Evolutionary conservation across 179 eudicot genomes (phyloP), one percentile per base, ranked within the genome.

Genomic region (Patellifolia procumbens): DNA sequence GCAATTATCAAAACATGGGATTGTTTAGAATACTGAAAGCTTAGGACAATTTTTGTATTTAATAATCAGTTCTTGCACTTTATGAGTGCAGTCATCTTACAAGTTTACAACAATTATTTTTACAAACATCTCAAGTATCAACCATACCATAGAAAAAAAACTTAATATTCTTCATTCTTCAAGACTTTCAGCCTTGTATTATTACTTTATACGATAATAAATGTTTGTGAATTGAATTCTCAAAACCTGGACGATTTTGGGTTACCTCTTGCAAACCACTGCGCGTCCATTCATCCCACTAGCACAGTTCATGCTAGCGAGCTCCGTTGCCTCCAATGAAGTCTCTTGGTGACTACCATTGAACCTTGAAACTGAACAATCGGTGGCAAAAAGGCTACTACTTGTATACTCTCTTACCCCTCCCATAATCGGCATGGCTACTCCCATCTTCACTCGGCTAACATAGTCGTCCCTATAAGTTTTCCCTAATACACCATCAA

Each of bases 401-500:
- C 70, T 66, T 66, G 70, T 48, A 42, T 66, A 66, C 51, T 42
- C 70, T 15, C 19, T 66, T 31, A 46, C 73, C 29, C 73, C 73
- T 26, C 73, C 73, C 37, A 68, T 49, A 15, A 68, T 19, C 0
- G 73, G 73, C 73, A 68, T 68, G 32, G 73, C 73, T 17, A 68
- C 73, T 6, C 73, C 73, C 39, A 68, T 46, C 58, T 68, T 68
- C 15, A 49, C 73, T 45, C 39, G 73, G 9, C 73, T 68, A 8
- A 46, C 59, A 29, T 46, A 68, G 15, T 68, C 42, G 34, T 46
- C 56, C 37, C 58, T 46, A 4, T 68, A 68, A 28, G 73, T 68
- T 49, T 49, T 68, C 15, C 73, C 73, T 7, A 68, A 19, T 2
- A 68, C 73, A 46, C 73, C 73, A 8, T 68, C 73, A 68, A 48